Conservation (phyloP, 768 basidiomycete species). For the Coprinopsis sp. region DNA sequence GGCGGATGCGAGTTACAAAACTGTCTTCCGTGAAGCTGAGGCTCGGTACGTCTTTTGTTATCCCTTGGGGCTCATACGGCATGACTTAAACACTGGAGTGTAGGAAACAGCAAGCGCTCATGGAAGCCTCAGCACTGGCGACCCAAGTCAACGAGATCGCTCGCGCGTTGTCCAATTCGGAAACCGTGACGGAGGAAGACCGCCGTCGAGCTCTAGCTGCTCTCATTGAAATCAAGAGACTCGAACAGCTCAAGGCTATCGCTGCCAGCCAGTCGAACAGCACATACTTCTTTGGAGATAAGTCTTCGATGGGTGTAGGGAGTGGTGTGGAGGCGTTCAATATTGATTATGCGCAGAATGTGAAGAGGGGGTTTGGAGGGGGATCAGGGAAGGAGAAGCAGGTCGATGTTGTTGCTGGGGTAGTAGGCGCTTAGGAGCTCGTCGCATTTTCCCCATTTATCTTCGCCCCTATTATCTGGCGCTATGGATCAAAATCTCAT, state of each 20-base stretch:
- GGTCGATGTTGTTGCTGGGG: not conserved
- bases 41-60: slow-evolving; percentile 31
- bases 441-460: too few relatives aligned
- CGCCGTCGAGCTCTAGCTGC: slow-evolving; percentile 35
- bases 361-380: slow-evolving; percentile 27
- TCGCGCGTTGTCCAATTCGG: slow-evolving; percentile 28
- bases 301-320: slow-evolving; percentile 27
- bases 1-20: slow-evolving; percentile 52
- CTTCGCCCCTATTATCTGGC: too few relatives aligned
- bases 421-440: too few relatives aligned
- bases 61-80: not conserved
- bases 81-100: not conserved
- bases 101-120: slow-evolving; percentile 32
- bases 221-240: slow-evolving; percentile 43
- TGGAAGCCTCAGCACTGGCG: slow-evolving; percentile 44
- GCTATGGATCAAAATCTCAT: too few relatives aligned
- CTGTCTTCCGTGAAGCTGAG: slow-evolving; percentile 48
- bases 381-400: not conserved
- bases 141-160: slow-evolving; percentile 46
- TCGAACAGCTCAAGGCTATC: slow-evolving; percentile 51
- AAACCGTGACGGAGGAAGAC: slow-evolving; percentile 28
- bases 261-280: slow-evolving; percentile 45
- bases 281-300: slow-evolving; percentile 55
- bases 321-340: slow-evolving; percentile 34
- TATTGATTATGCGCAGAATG: slow-evolving; percentile 45